These are phyloP conservation scores for Cyberlindnera maritima DNA, from an alignment of 805 yeast species.

Conservation along the genomic window DNA sequence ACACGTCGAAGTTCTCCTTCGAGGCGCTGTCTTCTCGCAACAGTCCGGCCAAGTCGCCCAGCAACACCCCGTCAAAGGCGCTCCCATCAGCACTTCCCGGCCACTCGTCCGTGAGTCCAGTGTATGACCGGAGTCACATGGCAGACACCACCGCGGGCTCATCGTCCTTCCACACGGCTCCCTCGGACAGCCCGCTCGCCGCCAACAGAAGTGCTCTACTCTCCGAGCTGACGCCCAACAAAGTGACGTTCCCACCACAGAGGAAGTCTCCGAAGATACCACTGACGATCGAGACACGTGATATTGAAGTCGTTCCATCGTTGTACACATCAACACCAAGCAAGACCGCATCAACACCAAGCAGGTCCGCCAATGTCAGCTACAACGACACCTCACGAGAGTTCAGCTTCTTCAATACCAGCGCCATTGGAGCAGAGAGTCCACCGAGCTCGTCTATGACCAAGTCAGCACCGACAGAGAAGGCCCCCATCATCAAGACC, in stretches of 20 bases:
- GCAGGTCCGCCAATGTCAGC: slow-evolving; percentile 4
- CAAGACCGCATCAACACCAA: slow-evolving; percentile 17
- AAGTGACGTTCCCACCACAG: slow-evolving; percentile 6
- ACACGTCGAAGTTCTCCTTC: slow-evolving; percentile 20
- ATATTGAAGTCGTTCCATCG: background rate
- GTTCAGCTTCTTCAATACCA: slow-evolving; percentile 28
- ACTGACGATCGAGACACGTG: slow-evolving; percentile 14
- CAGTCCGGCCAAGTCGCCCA: slow-evolving; percentile 3
- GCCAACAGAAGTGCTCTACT: slow-evolving; percentile 8
- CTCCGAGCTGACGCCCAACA: slow-evolving; percentile 22
- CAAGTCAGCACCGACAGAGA: slow-evolving; percentile 10
- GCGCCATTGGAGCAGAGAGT: slow-evolving; percentile 13
- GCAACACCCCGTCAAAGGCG: background rate
- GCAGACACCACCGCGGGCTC: slow-evolving; percentile 8
- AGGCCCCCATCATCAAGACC: slow-evolving; percentile 2
- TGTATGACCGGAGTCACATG: background rate
- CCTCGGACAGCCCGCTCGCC: slow-evolving; percentile 10
- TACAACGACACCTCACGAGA: slow-evolving; percentile 14
- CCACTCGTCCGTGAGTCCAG: background rate
- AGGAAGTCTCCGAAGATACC: slow-evolving; percentile 15
- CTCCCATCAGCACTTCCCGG: too few species aligned
- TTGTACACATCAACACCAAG: slow-evolving; percentile 16
- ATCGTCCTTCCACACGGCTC: slow-evolving; percentile 23
- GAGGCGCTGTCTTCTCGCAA: slow-evolving; percentile 6
- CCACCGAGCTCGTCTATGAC: slow-evolving; percentile 8